These are phyloP conservation scores for Tolypocladium pustulatum DNA, from an alignment of 2,329 filamentous ascomycete species.

Conservation along the genomic window DNA sequence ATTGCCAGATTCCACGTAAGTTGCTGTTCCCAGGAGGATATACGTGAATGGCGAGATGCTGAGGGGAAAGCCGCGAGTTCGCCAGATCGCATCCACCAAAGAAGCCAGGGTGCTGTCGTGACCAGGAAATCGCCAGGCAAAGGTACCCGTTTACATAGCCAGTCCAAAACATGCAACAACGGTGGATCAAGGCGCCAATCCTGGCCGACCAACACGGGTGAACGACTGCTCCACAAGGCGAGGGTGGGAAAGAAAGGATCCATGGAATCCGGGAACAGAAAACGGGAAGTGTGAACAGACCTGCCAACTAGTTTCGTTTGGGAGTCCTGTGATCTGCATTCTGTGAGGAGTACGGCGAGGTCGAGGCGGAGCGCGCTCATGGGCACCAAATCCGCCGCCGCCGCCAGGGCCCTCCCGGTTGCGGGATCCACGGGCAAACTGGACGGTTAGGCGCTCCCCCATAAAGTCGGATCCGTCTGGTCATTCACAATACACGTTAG, in stretches of 20 bases:
- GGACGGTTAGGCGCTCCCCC: constrained; percentile 93
- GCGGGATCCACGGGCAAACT: constrained; percentile 85
- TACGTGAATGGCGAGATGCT: constrained; percentile 13
- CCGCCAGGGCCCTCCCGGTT: constrained; percentile 33
- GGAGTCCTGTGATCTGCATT: constrained; percentile 96
- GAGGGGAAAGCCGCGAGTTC: constrained; percentile 21
- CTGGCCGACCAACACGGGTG: constrained; percentile 10
- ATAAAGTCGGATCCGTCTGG: constrained; percentile 95
- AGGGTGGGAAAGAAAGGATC: constrained; percentile 18
- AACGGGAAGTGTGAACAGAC: constrained; percentile 69
- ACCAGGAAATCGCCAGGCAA: constrained; percentile 2
- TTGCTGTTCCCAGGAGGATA: constrained; percentile 48
- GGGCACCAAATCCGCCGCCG: constrained; percentile 31
- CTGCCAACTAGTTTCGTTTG: constrained; percentile 99
- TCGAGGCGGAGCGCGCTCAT: constrained; percentile 54
- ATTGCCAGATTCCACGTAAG: constrained; percentile 74
- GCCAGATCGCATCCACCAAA: constrained; percentile 24
- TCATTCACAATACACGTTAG: constrained; percentile 13
- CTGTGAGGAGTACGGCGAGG: constrained; percentile 90
- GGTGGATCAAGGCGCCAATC: constrained; percentile 8
- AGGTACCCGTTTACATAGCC: constrained; percentile 14
- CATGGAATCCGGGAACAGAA: constrained; percentile 36
- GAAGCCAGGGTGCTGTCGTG: constrained; percentile 1
- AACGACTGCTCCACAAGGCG: constrained; percentile 19
- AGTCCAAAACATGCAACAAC: constrained; percentile 8